Evolutionary conservation across 148 eudicot genomes (phyloP).

Genomic region (Cornus florida): DNA sequence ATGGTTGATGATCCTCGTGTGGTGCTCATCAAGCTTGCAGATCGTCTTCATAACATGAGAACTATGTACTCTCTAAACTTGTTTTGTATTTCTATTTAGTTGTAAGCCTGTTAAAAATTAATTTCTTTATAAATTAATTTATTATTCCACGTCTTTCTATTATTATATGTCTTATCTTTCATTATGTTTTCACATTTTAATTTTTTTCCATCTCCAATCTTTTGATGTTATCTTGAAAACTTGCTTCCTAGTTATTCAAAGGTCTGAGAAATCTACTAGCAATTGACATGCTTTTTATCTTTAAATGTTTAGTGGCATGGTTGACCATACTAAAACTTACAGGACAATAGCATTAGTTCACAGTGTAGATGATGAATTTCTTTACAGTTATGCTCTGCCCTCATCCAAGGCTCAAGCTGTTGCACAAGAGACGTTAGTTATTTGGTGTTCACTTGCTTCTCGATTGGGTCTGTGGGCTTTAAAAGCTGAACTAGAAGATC

Average conservation of each 20-base stretch:
- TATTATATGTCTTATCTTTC: background rate
- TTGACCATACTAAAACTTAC: background rate
- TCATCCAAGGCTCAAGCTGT: conserved; percentile 85
- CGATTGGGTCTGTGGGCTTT: conserved; percentile 95
- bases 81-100: conserved; percentile 8
- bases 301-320: background rate
- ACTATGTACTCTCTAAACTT: conserved; percentile 59
- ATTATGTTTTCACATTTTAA: background rate
- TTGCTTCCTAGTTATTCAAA: conserved; percentile 3
- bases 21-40: conserved; percentile 96
- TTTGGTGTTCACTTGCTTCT: conserved; percentile 98
- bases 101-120: conserved; percentile 3
- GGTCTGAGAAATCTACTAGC: background rate
- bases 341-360: background rate
- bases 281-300: background rate
- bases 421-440: conserved; percentile 84
- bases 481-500: conserved; percentile 96
- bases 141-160: background rate
- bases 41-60: conserved; percentile 99
- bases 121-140: background rate
- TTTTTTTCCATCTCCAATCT: background rate
- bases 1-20: conserved; percentile 99
- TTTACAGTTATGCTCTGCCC: conserved; percentile 83
- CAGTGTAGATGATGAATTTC: conserved; percentile 1
- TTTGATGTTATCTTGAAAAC: background rate